Evolutionary conservation across 2,329 filamentous ascomycete species (phyloP), one percentile per base, ranked within the genome.

Genomic region (Neofusicoccum sp.): DNA sequence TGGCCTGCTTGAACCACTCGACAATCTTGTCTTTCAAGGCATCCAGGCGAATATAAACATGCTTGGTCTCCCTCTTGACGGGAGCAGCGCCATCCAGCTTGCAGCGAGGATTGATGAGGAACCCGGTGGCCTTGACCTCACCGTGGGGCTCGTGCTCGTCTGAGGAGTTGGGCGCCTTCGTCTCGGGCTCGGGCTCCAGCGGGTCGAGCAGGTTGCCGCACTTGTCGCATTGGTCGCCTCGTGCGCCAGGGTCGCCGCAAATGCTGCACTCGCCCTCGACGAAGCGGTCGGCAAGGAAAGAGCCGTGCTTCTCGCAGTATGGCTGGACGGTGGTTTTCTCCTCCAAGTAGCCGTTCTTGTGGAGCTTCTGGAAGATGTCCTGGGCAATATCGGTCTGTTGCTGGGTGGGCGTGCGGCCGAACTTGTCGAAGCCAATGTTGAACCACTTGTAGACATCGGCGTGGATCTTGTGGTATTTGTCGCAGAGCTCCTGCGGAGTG

Each of bases 381-480:
- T 98, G 95, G 8, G 93, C 90, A 68, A 99, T 98, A 66, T 91
- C 85, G 24, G 92, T 97, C 77, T 98, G 95, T 69, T 95, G 85
- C 59, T 85, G 78, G 16, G 93, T 98, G 3, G 93, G 91, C 4
- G 95, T 98, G 62, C 93, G 89, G 64, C 93, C 95, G 73, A 98
- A 99, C 76, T 93, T 88, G 78, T 98, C 93, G 73, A 98, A 98
- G 62, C 85, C 87, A 71, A 98, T 93, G 71, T 92, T 86, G 79
- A 99, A 99, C 91, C 93, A 97, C 75, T 96, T 85, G 76, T 98
- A 98, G 66, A 97, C 89, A 51, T 89, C 90, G 69, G 91, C 87
- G 78, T 97, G 93, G 62, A 96, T 86, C 69, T 86, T 86, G 78
- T 96, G 90, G 80, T 96, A 97, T 79, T 97, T 96, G 76, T 90